Evolutionary conservation across 495 filamentous ascomycete species (phyloP), one percentile per base, ranked within the genome.

Genomic region (Tuber brumale): DNA sequence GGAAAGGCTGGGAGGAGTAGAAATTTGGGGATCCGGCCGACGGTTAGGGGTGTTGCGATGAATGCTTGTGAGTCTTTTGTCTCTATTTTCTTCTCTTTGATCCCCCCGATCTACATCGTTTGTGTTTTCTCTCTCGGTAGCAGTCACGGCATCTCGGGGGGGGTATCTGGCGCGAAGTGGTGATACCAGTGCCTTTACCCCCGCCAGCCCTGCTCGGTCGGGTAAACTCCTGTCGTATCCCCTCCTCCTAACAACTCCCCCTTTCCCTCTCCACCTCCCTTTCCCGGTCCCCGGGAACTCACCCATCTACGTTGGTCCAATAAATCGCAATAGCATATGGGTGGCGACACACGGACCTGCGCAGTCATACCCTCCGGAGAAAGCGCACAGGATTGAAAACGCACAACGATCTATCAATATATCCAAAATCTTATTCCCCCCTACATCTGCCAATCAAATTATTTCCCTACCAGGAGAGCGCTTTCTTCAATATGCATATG

Each of bases 1-100:
- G 95, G 95, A 82, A 99, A 99, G 86, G 95, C 95, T 74, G 95
- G 95, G 77, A 89, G 95, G 77, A 92, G 90, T 70, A 88, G 95
- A 80, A 97, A 94, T 95, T 84, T 97, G 78, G 94, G 94, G 76
- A 96, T 97, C 81, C 86, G 95, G 76, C 95, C 95, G 0, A 97
- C 95, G 9, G 95, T 99, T 46, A 89, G 95, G 85, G 95, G 95
- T 90, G 84, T 99, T 81, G 95, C 95, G 31, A 99, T 99, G 95
- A 99, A 99, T 85, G 94, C 94, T 76, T 87, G 91, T 92, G 85
- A 81, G 88, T 85, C 71, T 76, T 75, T 51, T 42, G 6, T 72
- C 69, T 51, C 48, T 71, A 48, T 23, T 69, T 70, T 14, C 48
- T 76, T 23, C 42, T 70, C 14, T 51, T 76, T 73, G 37, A 69